Base-by-base conservation (phyloP, 169 alveolate species). In the Cyclospora cayetanensis region DNA sequence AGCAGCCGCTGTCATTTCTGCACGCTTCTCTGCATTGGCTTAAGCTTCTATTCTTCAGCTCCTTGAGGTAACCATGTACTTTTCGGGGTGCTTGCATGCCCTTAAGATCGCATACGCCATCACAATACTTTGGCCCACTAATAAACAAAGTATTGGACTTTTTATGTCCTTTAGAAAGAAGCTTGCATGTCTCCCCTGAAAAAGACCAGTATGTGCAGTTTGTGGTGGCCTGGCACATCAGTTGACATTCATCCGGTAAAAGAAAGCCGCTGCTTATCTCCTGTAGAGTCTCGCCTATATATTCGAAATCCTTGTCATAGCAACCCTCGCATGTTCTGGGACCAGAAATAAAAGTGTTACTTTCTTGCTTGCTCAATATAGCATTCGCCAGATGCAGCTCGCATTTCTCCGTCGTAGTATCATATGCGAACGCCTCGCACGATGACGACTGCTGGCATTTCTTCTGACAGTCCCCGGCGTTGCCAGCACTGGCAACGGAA, bases 401-500 rank as follows among this genome's bases (percentile, higher is more conserved):
- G 68, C 86, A 76, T 18, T 34, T 11, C 27, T n/a, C 12, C 31
- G 39, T 50, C 55, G 27, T 76, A 11, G n/a, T 5, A 12, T 76
- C 66, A 25, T 22, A 76, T 7, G 86, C 31, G 35, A 25, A 76
- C 41, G 86, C 86, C 52, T 76, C 86, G n/a, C 86, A 76, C 34
- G 22, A 35, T 4, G 86, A 1, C 15, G 41, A 4, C 41, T 2
- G 11, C 42, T 25, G 42, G 42, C 86, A 76, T 20, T 0, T 3
- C 2, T 46, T 34, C 43, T 76, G 86, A 25, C 86, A 76, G 4
- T 20, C 22, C 22, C 4, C 27, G 1, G 86, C 65, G 35, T 11
- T 27, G 0, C 25, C 68, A 7, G 22, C 41, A 5, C 5, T n/a
- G 7, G 5, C n/a, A 43, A 43, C 20, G 4, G 39, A 5, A n/a